Conservation (phyloP, 2,329 filamentous ascomycete species). For the Penicillium sp. region DNA sequence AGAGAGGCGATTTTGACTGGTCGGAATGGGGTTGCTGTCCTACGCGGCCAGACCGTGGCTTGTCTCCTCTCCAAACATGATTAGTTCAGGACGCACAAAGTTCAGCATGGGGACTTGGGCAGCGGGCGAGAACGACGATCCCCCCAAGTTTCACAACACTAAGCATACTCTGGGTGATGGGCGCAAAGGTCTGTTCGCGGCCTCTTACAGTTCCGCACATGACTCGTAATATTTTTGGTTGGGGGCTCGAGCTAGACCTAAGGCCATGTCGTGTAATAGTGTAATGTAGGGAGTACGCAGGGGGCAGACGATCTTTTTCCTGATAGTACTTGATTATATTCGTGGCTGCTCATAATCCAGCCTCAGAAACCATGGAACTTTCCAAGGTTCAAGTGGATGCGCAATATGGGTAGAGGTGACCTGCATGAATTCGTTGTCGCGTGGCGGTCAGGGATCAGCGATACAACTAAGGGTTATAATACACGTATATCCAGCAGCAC, state of each 20-base stretch:
- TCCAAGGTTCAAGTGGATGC: background rate
- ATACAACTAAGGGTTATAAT: conserved; percentile 3
- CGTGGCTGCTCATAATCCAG: background rate
- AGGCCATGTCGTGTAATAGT: no score
- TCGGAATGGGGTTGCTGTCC: background rate
- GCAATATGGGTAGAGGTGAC: background rate
- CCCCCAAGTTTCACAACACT: background rate
- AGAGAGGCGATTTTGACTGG: background rate
- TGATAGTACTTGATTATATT: background rate
- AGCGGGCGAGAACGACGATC: background rate
- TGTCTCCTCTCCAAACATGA: background rate
- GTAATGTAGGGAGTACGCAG: no score
- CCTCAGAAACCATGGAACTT: background rate
- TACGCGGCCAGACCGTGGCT: background rate
- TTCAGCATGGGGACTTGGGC: background rate
- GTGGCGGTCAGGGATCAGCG: conserved; percentile 30
- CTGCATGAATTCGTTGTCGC: conserved; percentile 23
- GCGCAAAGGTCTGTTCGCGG: background rate
- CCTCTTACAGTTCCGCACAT: background rate
- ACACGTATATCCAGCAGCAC: background rate
- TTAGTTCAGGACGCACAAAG: background rate
- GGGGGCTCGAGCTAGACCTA: background rate
- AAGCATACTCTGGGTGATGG: background rate
- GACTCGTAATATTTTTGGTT: background rate
- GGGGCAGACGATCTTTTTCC: no score